These are phyloP conservation scores for Vitis hybrid DNA, from an alignment of 177 flowering plant genomes.

Conservation along the genomic window DNA sequence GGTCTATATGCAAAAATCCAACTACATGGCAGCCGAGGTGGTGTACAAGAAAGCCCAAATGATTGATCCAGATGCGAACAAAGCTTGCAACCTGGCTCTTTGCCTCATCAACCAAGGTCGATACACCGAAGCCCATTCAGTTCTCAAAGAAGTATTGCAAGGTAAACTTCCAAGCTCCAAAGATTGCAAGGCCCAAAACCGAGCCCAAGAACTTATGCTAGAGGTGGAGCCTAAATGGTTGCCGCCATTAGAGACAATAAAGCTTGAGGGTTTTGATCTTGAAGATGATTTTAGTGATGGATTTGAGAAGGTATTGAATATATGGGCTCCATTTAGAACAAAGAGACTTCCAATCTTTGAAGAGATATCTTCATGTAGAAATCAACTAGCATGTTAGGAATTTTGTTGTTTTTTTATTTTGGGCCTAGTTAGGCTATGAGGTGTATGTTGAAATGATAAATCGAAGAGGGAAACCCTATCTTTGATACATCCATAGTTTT, in stretches of 20 bases:
- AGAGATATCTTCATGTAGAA: slow-evolving; percentile 60
- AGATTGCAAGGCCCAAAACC: slow-evolving; percentile 46
- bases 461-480: too few relatives aligned
- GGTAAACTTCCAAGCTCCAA: slow-evolving; percentile 51
- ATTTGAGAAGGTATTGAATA: slow-evolving; percentile 51
- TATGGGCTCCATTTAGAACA: slow-evolving; percentile 51
- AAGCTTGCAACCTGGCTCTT: slow-evolving; percentile 69
- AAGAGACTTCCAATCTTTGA: slow-evolving; percentile 85
- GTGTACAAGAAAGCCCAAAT: slow-evolving; percentile 80
- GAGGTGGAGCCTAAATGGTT: slow-evolving; percentile 45
- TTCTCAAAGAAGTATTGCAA: slow-evolving; percentile 53
- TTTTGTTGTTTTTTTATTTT: too few relatives aligned
- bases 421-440: not conserved
- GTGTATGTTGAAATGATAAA: not conserved
- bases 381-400: slow-evolving; percentile 58
- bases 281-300: slow-evolving; percentile 60
- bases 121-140: slow-evolving; percentile 42
- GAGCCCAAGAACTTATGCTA: slow-evolving; percentile 60
- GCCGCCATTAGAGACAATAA: not conserved
- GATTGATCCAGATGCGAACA: slow-evolving; percentile 80
- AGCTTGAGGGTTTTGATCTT: slow-evolving; percentile 16
- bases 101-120: slow-evolving; percentile 67
- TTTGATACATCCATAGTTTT: too few relatives aligned
- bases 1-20: slow-evolving; percentile 85
- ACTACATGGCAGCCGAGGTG: slow-evolving; percentile 71